A percentile compares a stretch with the other conserved stretches of the same genome.
phyloP scores from a whole-genome alignment of 2,329 filamentous ascomycete genomes.

The Tolypocladium ovalisporum region DNA sequence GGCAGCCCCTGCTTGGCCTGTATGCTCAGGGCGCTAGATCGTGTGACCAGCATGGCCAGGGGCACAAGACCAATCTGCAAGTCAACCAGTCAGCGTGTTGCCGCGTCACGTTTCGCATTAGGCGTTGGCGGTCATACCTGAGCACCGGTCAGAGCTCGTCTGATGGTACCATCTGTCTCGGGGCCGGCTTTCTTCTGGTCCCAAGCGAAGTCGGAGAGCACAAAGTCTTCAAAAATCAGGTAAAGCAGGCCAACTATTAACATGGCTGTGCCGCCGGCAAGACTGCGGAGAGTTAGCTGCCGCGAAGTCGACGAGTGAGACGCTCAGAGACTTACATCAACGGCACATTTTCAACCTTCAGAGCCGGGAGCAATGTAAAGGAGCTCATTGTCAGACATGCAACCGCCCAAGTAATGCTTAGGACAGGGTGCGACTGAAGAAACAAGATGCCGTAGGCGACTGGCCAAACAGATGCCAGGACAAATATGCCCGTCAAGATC shows the following conservation, averaged over 20 bases:
- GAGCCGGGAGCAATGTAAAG: conserved; percentile 80
- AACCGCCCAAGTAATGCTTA: conserved; percentile 61
- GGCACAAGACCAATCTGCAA: conserved; percentile 61
- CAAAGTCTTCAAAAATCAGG: conserved; percentile 62
- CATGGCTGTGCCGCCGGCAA: conserved; percentile 71
- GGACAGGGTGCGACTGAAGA: conserved; percentile 49
- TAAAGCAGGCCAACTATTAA: conserved; percentile 65
- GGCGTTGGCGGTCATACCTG: conserved; percentile 35
- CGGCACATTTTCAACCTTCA: conserved; percentile 68
- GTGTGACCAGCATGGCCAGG: conserved; percentile 75
- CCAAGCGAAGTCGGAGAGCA: conserved; percentile 33
- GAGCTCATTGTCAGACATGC: conserved; percentile 77
- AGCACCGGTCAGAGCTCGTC: conserved; percentile 51
- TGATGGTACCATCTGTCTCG: conserved; percentile 30
- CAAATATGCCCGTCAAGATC: conserved; percentile 71
- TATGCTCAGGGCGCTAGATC: conserved; percentile 73
- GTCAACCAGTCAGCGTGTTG: conserved; percentile 4
- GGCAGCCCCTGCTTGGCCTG: conserved; percentile 80
- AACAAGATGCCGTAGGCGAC: conserved; percentile 62
- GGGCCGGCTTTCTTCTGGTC: conserved; percentile 5
- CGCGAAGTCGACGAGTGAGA: no score
- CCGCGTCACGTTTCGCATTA: neutral
- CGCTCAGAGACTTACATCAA: conserved; percentile 51
- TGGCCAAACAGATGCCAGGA: conserved; percentile 72
- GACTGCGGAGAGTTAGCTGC: conserved; percentile 30